Base-by-base conservation (phyloP, 2,329 filamentous ascomycete species). In the Dactylellina parvicollis region DNA sequence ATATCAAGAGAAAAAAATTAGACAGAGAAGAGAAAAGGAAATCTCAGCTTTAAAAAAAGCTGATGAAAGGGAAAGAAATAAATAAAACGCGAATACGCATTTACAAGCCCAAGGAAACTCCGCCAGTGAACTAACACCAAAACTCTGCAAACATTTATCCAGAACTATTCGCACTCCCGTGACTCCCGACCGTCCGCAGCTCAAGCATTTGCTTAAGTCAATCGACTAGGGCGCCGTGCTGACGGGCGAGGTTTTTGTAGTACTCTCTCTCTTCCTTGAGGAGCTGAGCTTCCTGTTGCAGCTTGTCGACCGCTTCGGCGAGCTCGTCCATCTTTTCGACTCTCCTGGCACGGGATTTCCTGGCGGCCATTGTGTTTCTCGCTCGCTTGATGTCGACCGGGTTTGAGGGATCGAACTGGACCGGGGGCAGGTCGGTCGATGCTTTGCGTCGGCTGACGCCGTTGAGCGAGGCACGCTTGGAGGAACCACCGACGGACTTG, bases 291-390 rank as follows among this genome's bases (percentile, higher is more conserved):
- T 89, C 87, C 40, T 85, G 84, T 80, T 89, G 85, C 26, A 94
- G 83, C 79, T 90, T 88, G 16, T 83, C 85, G 78, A 96, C 92
- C 78, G 87, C 85, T 38, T 86, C 85, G 83, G 96, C 90, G 47
- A 96, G 84, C 67, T 88, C 87, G 64, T 91, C 88, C 74, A 94
- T 85, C 77, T 89, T 87, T 80, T 90, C 85, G 66, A 91, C 88
- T 84, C 96, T 96, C 76, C 92, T 89, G 79, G 92, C 89, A 57
- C 94, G 89, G 71, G 92, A 96, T 83, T 96, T 96, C 76, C 94
- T 92, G 78, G 94, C 94, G 16, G 94, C 94, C 80, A 96, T 86
- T 7, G 92, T 96, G 81, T 97, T 98, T 77, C 92, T 90, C 55
- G 92, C 93, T 80, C 94, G 91, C 88, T 97, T 97, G 85, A 93